A percentile compares a stretch with the other conserved stretches of the same genome.
Conservation (phyloP, 345 rosid species). For the Eucalyptus polyanthemos region DNA sequence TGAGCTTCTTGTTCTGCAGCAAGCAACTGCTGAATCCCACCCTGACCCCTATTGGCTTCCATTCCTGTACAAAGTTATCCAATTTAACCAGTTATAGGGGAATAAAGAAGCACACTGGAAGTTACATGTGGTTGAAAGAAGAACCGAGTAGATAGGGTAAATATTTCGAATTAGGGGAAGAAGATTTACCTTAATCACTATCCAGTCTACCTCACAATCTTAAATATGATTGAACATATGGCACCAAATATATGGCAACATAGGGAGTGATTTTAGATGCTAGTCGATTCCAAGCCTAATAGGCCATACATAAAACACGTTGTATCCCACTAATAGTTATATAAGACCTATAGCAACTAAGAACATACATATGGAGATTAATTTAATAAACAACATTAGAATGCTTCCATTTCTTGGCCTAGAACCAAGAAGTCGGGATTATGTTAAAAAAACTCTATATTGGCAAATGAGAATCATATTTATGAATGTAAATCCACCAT, state of each 20-base stretch:
- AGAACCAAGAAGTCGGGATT: neutral
- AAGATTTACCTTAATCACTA: neutral
- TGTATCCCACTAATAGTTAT: neutral
- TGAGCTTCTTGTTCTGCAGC: constrained; percentile 94
- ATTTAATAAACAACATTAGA: neutral
- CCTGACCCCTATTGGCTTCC: constrained; percentile 63
- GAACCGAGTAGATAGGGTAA: neutral
- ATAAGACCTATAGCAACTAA: neutral
- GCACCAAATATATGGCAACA: neutral
- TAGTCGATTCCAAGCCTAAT: neutral
- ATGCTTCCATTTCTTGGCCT: neutral
- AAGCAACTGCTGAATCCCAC: constrained; percentile 84
- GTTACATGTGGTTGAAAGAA: neutral
- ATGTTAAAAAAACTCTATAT: neutral
- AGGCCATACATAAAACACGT: neutral
- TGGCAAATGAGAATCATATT: neutral
- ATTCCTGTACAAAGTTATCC: constrained; percentile 4
- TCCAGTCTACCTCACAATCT: neutral
- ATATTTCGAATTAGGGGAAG: neutral
- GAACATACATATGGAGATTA: neutral
- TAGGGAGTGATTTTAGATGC: neutral
- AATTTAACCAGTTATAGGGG: neutral
- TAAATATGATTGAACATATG: neutral
- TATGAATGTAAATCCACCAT: neutral
- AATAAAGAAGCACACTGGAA: neutral